A percentile compares a stretch with the other conserved stretches of the same genome.
Evolutionary conservation across 1,284 basidiomycete genomes (phyloP).

Genomic region (Tylopilus orsonianus): DNA sequence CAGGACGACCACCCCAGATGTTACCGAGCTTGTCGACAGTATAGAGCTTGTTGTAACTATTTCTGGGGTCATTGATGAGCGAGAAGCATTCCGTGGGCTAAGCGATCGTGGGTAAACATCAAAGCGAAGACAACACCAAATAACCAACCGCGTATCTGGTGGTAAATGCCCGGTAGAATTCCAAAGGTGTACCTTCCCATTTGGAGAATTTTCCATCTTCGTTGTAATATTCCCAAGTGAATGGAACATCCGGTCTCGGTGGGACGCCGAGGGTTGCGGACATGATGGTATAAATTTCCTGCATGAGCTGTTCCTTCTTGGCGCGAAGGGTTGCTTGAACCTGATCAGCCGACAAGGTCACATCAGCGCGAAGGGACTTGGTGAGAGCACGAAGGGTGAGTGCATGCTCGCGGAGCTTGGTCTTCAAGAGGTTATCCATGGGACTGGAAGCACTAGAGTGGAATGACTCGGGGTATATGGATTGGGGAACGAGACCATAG

Average conservation of each 20-base stretch:
- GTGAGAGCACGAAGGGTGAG: constrained; percentile 75
- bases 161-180: constrained; percentile 73
- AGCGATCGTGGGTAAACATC: constrained; percentile 7
- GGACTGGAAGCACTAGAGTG: constrained; percentile 76
- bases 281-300: constrained; percentile 86
- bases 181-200: constrained; percentile 78
- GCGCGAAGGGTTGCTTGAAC: constrained; percentile 56
- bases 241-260: constrained; percentile 66
- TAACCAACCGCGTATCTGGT: constrained; percentile 57
- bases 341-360: constrained; percentile 43
- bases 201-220: constrained; percentile 73
- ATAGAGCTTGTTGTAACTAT: constrained; percentile 82
- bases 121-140: constrained; percentile 5
- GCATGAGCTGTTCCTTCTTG: constrained; percentile 83
- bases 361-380: constrained; percentile 46
- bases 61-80: constrained; percentile 93
- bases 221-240: constrained; percentile 90
- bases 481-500: constrained; percentile 84
- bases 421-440: constrained; percentile 80
- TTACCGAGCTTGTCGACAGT: constrained; percentile 93
- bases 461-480: constrained; percentile 83
- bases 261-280: constrained; percentile 85
- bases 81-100: constrained; percentile 78
- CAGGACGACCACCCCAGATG: constrained; percentile 81
- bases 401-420: constrained; percentile 89